These are phyloP conservation scores for Kwoniella mangroviensis DNA, from an alignment of 768 basidiomycete species.

Conservation along the genomic window DNA sequence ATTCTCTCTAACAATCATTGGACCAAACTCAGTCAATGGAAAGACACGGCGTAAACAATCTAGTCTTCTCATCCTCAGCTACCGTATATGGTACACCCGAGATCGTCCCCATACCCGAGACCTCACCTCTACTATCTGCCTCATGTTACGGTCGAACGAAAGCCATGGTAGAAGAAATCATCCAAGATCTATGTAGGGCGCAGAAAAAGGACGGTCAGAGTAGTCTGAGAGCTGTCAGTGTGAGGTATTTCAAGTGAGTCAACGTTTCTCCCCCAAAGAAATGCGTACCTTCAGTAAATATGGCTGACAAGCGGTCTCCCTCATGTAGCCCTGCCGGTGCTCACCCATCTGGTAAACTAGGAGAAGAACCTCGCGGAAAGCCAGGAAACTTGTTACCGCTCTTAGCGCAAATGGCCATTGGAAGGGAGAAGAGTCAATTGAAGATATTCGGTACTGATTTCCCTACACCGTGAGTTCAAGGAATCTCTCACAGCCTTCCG, in stretches of 20 bases:
- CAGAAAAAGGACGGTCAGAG: slow-evolving; percentile 25
- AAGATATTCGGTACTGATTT: slow-evolving; percentile 97
- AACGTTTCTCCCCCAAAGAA: no score
- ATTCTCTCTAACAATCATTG: no score
- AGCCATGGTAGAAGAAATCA: slow-evolving; percentile 86
- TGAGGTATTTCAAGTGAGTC: slow-evolving; percentile 88
- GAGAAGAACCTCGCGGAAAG: slow-evolving; percentile 93
- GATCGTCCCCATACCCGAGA: slow-evolving; percentile 89
- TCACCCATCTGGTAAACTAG: slow-evolving; percentile 90
- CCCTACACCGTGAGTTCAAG: slow-evolving; percentile 73
- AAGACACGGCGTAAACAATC: slow-evolving; percentile 77
- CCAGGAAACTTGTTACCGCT: slow-evolving; percentile 94
- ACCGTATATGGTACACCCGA: slow-evolving; percentile 97
- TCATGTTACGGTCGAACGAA: slow-evolving; percentile 97
- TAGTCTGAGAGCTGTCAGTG: slow-evolving; percentile 66
- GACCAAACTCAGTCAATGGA: no score
- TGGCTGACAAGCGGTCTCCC: neutral
- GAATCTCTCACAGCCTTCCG: slow-evolving; percentile 77
- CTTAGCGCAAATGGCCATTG: slow-evolving; percentile 91
- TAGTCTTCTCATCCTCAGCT: slow-evolving; percentile 97
- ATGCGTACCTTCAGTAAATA: no score
- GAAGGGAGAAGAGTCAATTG: slow-evolving; percentile 70
- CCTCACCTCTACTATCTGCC: slow-evolving; percentile 81
- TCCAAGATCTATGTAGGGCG: slow-evolving; percentile 75
- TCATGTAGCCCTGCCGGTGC: slow-evolving; percentile 86